Percentiles rank a stretch among this genome's conserved stretches.
Conservation (phyloP, 805 yeast genomes). For the Nakazawaea populi region DNA sequence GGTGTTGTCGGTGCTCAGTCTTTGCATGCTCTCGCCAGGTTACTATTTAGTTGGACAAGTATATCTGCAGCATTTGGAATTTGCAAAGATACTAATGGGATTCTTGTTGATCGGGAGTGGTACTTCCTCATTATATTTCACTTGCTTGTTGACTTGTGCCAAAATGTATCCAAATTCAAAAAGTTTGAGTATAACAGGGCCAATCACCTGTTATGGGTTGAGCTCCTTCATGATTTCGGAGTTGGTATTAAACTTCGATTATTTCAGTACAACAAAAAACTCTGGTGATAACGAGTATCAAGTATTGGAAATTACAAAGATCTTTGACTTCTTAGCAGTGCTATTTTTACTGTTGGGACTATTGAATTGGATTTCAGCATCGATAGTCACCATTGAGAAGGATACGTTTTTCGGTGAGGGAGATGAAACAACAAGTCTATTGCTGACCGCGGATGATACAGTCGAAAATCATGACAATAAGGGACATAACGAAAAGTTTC, state of each 20-base stretch:
- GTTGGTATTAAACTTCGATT: conserved; percentile 33
- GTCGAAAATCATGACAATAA: conserved; percentile 9
- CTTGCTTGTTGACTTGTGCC: conserved; percentile 75
- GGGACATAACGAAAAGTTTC: conserved; percentile 17
- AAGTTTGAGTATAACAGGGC: conserved; percentile 79
- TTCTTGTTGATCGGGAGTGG: conserved; percentile 64
- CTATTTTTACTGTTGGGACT: conserved; percentile 52
- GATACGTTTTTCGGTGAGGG: conserved; percentile 33
- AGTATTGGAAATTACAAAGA: conserved; percentile 39
- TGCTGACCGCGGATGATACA: conserved; percentile 12
- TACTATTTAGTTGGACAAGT: conserved; percentile 46
- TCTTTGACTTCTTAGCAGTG: conserved; percentile 46
- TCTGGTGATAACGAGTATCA: neutral
- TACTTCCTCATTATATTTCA: conserved; percentile 67
- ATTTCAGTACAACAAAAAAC: conserved; percentile 24
- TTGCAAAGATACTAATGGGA: conserved; percentile 35
- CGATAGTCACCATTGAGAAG: conserved; percentile 55
- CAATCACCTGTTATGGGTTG: conserved; percentile 83
- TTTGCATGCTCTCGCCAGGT: conserved; percentile 61
- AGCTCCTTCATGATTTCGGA: conserved; percentile 75
- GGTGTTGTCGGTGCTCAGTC: conserved; percentile 54
- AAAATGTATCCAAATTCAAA: conserved; percentile 73
- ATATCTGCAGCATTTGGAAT: conserved; percentile 22
- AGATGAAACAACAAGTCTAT: conserved; percentile 14
- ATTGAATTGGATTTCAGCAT: conserved; percentile 57